A percentile compares a stretch with the other conserved stretches of the same genome.
These are phyloP conservation scores for Cystobasidium tubakii DNA, from an alignment of 768 basidiomycete genomes.

Conservation along the genomic window DNA sequence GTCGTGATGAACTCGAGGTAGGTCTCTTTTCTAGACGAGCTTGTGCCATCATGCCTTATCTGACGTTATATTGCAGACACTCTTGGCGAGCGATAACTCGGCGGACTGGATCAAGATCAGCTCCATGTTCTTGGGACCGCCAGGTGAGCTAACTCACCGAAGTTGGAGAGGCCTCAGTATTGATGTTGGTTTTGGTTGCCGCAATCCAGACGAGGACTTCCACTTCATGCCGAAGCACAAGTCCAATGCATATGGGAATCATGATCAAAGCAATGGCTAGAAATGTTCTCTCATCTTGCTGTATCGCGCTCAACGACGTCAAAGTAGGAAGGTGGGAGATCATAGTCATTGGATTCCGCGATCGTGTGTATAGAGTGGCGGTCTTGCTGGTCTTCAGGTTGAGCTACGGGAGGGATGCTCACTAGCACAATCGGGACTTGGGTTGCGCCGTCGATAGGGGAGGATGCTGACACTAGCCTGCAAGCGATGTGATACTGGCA, in stretches of 20 bases:
- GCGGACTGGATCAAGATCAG: conserved; percentile 87
- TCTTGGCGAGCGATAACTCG: conserved; percentile 71
- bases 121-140: conserved; percentile 88
- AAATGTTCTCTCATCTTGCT: background rate
- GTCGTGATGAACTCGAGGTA: conserved; percentile 77
- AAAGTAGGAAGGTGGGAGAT: conserved; percentile 30
- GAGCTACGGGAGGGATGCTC: conserved; percentile 27
- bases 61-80: conserved; percentile 57
- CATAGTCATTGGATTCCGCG: background rate
- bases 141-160: conserved; percentile 65
- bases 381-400: background rate
- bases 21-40: background rate
- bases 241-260: conserved; percentile 59
- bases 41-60: too few relatives aligned
- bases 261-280: conserved; percentile 25
- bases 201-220: conserved; percentile 11
- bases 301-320: conserved; percentile 5
- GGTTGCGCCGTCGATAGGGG: background rate
- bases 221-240: conserved; percentile 88
- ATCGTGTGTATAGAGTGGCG: background rate
- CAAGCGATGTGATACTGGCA: conserved; percentile 19
- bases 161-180: too few relatives aligned
- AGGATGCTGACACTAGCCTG: background rate
- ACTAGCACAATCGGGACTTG: conserved; percentile 14
- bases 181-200: too few relatives aligned